A percentile compares a stretch with the other conserved stretches of the same genome.
phyloP scores from a whole-genome alignment of 2,329 filamentous ascomycete genomes.

The Talaromyces sp. region DNA sequence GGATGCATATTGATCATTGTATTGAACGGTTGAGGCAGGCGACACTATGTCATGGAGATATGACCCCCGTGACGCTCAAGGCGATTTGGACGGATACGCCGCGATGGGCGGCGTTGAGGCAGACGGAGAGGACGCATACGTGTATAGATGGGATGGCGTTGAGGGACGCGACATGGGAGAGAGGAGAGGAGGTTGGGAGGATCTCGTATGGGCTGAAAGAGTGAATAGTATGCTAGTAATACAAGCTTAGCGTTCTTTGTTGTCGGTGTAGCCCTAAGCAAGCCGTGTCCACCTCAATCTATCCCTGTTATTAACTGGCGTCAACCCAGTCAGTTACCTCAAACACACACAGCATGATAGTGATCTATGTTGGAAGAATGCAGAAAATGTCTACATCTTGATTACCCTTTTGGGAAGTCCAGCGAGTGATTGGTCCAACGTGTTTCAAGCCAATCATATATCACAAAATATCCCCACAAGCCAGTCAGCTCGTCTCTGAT shows the following conservation, averaged over 20 bases:
- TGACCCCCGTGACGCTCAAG: slow-evolving; percentile 17
- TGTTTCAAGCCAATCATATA: background rate
- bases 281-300: background rate
- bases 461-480: background rate
- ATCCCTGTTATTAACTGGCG: too few species aligned
- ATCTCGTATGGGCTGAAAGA: background rate
- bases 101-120: slow-evolving; percentile 9
- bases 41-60: slow-evolving; percentile 16
- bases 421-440: background rate
- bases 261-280: background rate
- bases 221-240: background rate
- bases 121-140: slow-evolving; percentile 12
- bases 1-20: slow-evolving; percentile 18
- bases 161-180: slow-evolving; percentile 8
- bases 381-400: background rate
- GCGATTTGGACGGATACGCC: slow-evolving; percentile 14
- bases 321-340: too few species aligned
- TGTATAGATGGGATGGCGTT: slow-evolving; percentile 12
- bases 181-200: slow-evolving; percentile 1
- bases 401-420: background rate
- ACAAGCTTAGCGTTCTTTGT: background rate
- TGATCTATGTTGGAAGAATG: too few species aligned
- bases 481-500: background rate
- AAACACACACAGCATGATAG: too few species aligned
- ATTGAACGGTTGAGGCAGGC: slow-evolving; percentile 18